Base-by-base conservation (phyloP, 1,284 basidiomycete species). In the Sporisorium graminicola region DNA sequence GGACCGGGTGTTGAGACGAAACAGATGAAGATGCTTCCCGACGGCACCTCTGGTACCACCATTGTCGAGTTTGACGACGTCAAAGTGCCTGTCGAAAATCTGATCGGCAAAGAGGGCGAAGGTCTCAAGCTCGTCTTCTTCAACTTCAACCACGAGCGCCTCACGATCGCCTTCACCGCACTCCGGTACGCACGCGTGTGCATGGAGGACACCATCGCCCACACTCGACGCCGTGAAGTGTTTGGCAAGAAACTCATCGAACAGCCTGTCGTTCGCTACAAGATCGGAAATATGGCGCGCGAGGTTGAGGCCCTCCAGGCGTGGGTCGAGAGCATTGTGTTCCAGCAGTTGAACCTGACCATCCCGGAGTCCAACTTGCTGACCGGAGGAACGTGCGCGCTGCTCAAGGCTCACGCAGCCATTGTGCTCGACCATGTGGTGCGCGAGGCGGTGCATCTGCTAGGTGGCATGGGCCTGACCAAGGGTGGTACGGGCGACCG, bases 61-160 rank as follows among this genome's bases (percentile, higher is more conserved):
- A 85, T 79, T 42, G 79, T 87, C 64, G 75, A 82, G 40, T 84
- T 85, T 35, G 86, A 87, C 49, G 77, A 79, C 33, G 77, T 79
- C 61, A 79, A 81, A 26, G 79, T 87, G 0, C 86, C 86, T 1
- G 82, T 82, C 12, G 82, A 83, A 40, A 86, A 86, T 65, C 58
- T 86, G 14, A 79, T 86, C 51, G 86, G 86, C 29, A 74, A 84
- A 63, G 78, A 81, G 26, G 75, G 78, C 13, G 69, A 80, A 13
- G 80, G 77, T 0, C 65, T 82, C 13, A 72, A 70, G 49, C 71
- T 77, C 35, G 68, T 81, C 24, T 79, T 77, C 27, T 64, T 59
- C 42, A 79, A 79, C 63, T 76, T 79, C 44, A 77, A 75, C 27
- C 77, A 81, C 57, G 79, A 81, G 56, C 59, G 79, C 0, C 58